Conservation (phyloP, 2,329 filamentous ascomycete species). For the Blastomyces silverae region DNA sequence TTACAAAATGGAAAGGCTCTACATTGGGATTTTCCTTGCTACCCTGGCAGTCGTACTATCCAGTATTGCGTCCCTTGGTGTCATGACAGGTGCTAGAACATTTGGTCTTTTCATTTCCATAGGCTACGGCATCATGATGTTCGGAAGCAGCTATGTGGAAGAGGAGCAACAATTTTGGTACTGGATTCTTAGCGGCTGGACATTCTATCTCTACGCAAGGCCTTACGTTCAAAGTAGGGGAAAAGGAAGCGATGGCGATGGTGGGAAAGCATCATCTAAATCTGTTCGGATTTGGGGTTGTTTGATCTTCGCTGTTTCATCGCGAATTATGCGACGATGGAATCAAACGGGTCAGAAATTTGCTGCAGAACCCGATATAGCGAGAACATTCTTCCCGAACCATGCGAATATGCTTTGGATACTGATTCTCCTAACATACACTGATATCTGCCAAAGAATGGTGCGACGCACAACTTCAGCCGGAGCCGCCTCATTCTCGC, state of each 20-base stretch:
- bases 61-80: constrained; percentile 27
- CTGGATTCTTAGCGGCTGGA: constrained; percentile 58
- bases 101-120: constrained; percentile 49
- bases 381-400: constrained; percentile 59
- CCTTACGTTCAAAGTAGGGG: constrained; percentile 21
- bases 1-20: constrained; percentile 61
- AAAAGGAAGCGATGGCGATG: background rate
- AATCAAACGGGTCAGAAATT: constrained; percentile 98
- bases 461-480: constrained; percentile 7
- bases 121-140: constrained; percentile 82
- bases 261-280: background rate
- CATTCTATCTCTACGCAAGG: constrained; percentile 44
- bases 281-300: background rate
- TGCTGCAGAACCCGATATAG: constrained; percentile 82
- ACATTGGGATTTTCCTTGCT: constrained; percentile 34
- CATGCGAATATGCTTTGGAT: constrained; percentile 66
- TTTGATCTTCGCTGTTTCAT: constrained; percentile 51
- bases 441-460: constrained; percentile 49
- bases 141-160: constrained; percentile 94
- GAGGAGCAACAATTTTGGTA: constrained; percentile 99
- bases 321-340: constrained; percentile 70
- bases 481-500: constrained; percentile 32
- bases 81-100: constrained; percentile 26
- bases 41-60: constrained; percentile 40
- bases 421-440: constrained; percentile 63